A percentile compares a stretch with the other conserved stretches of the same genome.
phyloP scores from a whole-genome alignment of 352 stramenopile genomes.

The Pythium volutum region DNA sequence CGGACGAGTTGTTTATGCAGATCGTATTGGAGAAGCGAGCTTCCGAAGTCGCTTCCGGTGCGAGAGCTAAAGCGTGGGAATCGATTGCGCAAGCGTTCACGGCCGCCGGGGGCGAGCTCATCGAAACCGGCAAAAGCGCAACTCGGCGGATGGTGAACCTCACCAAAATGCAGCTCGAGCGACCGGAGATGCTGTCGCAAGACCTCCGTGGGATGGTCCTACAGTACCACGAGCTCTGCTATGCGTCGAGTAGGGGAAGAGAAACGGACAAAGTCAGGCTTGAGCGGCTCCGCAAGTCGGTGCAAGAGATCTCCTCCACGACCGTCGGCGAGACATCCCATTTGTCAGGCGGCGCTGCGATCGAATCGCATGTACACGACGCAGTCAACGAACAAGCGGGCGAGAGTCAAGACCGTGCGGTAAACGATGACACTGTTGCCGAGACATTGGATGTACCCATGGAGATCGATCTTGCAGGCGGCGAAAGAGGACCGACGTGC shows the following conservation, averaged over 20 bases:
- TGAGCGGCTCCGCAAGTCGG: too few species aligned
- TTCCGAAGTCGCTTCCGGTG: neutral
- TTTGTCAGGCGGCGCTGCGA: too few species aligned
- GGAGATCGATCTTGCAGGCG: too few species aligned
- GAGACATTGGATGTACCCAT: too few species aligned
- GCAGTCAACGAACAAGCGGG: neutral
- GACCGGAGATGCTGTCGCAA: neutral
- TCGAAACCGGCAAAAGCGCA: neutral
- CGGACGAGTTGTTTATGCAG: neutral
- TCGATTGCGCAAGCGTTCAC: neutral
- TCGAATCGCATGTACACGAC: neutral
- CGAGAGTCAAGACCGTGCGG: neutral
- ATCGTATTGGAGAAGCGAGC: neutral
- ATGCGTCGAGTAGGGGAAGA: too few species aligned
- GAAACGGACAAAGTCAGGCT: too few species aligned
- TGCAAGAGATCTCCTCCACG: too few species aligned
- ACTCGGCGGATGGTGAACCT: neutral
- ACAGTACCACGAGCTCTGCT: neutral
- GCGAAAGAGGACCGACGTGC: too few species aligned
- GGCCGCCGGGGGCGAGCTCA: neutral
- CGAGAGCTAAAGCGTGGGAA: neutral
- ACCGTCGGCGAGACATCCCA: too few species aligned
- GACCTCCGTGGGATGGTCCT: neutral
- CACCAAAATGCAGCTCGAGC: neutral
- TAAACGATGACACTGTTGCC: too few species aligned